phyloP scores from a whole-genome alignment of 2,329 filamentous ascomycete genomes.

The Plenodomus tracheiphilus region DNA sequence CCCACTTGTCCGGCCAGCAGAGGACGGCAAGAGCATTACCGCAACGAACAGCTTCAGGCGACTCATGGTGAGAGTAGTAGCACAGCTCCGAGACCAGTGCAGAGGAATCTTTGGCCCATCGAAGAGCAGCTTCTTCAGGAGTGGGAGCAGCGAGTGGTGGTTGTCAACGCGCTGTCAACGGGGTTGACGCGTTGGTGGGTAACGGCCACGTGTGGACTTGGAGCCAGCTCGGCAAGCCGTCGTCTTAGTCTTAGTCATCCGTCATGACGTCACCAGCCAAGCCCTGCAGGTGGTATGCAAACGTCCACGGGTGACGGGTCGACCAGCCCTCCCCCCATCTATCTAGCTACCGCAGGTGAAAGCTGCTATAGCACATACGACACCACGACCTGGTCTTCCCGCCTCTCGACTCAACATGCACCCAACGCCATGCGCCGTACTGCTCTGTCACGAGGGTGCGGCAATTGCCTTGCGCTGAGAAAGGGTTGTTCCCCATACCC shows the following conservation, averaged over 20 bases:
- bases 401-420: background rate
- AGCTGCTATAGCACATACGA: too few species aligned
- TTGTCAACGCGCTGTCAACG: background rate
- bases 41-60: slow-evolving; percentile 41
- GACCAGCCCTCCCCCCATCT: too few species aligned
- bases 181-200: background rate
- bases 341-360: too few species aligned
- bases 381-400: too few species aligned
- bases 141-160: too few species aligned
- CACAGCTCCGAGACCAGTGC: slow-evolving; percentile 10
- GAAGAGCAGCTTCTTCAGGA: background rate
- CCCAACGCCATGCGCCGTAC: background rate
- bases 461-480: background rate
- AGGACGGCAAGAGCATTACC: slow-evolving; percentile 27
- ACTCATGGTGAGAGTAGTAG: slow-evolving; percentile 27
- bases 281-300: background rate
- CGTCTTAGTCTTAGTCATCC: background rate
- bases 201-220: background rate
- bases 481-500: background rate
- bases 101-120: slow-evolving; percentile 15
- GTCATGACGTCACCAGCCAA: background rate
- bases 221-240: background rate
- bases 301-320: too few species aligned
- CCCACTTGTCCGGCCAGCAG: background rate
- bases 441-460: background rate